Evolutionary conservation across 2,329 filamentous ascomycete genomes (phyloP), one percentile per base, ranked within the genome.

Genomic region (Dactylellina haptotyla): DNA sequence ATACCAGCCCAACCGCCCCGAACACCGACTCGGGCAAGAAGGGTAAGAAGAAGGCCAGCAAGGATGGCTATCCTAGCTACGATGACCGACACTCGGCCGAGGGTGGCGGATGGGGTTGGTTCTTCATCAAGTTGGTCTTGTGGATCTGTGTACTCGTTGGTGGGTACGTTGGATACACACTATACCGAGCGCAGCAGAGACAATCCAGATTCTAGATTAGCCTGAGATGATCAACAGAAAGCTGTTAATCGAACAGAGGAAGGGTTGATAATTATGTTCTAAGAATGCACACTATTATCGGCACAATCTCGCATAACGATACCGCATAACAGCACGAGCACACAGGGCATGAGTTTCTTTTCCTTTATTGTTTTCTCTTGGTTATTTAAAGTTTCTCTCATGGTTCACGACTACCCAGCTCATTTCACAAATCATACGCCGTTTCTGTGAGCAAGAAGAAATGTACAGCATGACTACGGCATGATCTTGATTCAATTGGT

Each of bases 111-210:
- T 90, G 88, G 88, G 82, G 82, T 5, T 89, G 88, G 88, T 89
- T 89, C 82, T 83, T 98, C 75, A 85, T 93, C 81, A 98, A 97
- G 87, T 84, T 92, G 75, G 80, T 98, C 70, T 79, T 97, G 72
- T 90, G 97, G 81, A 83, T 90, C 75, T 80, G 89, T 28, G 86
- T 88, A 14, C 78, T 89, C 46, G 90, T 85, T 8, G 93, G 90
- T 76, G 90, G 81, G 3, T 99, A 98, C 80, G 88, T 93, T 46
- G 94, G 92, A 26, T 98, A 86, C 80, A 97, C 93, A 4, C 86
- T 89, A 48, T 99, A 91, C 83, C 87, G 93, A 79, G 82, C 90
- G 75, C 82, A 80, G 75, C 84, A 83, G 80, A 87, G 86, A 80
- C 48, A 65, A 41, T 73, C 59, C 23, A 73, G 67, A 56, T 75